A percentile compares a stretch with the other conserved stretches of the same genome.
These are phyloP conservation scores for Penicilliopsis zonata DNA, from an alignment of 495 filamentous ascomycete species.

Conservation along the genomic window DNA sequence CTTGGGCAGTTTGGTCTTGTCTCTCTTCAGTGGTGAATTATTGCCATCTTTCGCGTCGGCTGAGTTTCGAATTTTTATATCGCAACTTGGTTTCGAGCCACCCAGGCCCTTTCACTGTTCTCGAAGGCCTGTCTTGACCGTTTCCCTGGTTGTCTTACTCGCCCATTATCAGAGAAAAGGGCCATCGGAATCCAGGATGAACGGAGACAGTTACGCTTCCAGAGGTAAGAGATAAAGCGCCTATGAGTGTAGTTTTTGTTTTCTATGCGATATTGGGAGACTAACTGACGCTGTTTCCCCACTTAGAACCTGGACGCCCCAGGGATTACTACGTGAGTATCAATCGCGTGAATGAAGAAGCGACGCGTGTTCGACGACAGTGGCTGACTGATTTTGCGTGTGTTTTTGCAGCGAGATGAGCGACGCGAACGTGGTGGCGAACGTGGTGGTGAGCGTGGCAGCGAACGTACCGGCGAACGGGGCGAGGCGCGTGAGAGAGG, in stretches of 20 bases:
- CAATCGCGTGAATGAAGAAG: conserved; percentile 1
- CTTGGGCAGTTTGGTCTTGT: too few species aligned
- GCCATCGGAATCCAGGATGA: conserved; percentile 47
- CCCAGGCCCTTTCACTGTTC: too few species aligned
- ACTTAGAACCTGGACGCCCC: conserved; percentile 50
- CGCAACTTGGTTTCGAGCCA: too few species aligned
- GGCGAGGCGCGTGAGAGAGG: conserved; percentile 34
- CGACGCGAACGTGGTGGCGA: conserved; percentile 32
- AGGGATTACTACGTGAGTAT: conserved; percentile 61
- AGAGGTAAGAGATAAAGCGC: conserved; percentile 43
- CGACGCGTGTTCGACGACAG: conserved; percentile 13
- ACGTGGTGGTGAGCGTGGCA: too few species aligned
- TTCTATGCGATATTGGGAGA: conserved; percentile 4
- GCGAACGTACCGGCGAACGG: too few species aligned
- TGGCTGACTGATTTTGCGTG: conserved; percentile 11
- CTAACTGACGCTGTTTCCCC: conserved; percentile 3
- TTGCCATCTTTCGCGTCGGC: too few species aligned
- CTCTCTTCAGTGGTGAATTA: too few species aligned
- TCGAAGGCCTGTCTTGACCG: neutral
- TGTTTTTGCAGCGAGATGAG: conserved; percentile 38
- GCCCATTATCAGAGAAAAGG: conserved; percentile 7
- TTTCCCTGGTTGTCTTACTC: conserved; percentile 12
- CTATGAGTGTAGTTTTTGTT: conserved; percentile 1
- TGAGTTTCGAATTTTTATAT: too few species aligned
- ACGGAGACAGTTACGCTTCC: conserved; percentile 76